phyloP scores from a whole-genome alignment of 75 land plant genomes.

The Isoetes taiwanensis region DNA sequence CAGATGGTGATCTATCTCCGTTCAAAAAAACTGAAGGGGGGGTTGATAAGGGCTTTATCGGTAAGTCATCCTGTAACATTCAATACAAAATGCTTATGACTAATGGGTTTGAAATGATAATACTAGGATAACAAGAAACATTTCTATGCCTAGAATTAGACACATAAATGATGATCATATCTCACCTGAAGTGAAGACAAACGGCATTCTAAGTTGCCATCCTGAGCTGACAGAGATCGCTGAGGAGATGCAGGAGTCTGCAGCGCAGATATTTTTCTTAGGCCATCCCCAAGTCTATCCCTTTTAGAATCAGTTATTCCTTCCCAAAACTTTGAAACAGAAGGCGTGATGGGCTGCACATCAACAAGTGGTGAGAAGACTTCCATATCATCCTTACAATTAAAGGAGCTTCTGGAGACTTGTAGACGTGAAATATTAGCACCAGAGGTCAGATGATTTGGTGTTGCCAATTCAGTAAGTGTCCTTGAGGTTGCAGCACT shows the following conservation, averaged over 20 bases:
- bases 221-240: slow-evolving; percentile 42
- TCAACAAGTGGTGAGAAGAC: slow-evolving; percentile 93
- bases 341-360: slow-evolving; percentile 88
- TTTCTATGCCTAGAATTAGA: too few species aligned
- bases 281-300: slow-evolving; percentile 32
- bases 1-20: slow-evolving; percentile 45
- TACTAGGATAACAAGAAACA: too few species aligned
- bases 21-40: slow-evolving; percentile 32
- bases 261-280: slow-evolving; percentile 25
- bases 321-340: slow-evolving; percentile 59
- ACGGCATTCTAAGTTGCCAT: slow-evolving; percentile 23
- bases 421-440: slow-evolving; percentile 44
- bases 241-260: slow-evolving; percentile 28
- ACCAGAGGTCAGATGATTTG: too few species aligned
- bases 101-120: too few species aligned
- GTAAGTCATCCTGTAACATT: slow-evolving; percentile 16
- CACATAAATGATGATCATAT: too few species aligned
- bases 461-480: slow-evolving; percentile 22
- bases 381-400: slow-evolving; percentile 89
- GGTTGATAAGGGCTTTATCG: neutral
- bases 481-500: neutral
- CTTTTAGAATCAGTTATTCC: slow-evolving; percentile 40
- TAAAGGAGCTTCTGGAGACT: slow-evolving; percentile 40
- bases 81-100: too few species aligned
- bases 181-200: slow-evolving; percentile 8